Base-by-base conservation (phyloP, 352 stramenopile species). In the Globisporangium paroecandrum region DNA sequence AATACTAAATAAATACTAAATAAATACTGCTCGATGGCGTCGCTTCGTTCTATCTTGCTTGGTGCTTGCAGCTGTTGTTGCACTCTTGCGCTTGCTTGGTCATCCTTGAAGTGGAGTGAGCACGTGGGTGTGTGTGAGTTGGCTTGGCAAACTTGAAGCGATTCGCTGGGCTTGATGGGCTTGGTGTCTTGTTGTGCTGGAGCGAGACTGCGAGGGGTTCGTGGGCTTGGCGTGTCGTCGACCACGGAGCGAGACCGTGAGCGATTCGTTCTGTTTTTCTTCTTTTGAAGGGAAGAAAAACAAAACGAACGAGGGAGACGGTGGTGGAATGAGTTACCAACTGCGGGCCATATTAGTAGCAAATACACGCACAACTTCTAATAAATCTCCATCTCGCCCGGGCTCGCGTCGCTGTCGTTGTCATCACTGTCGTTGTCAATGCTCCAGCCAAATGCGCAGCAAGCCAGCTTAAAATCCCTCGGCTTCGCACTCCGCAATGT, bases 401-500 rank as follows among this genome's bases (percentile, higher is more conserved):
- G 24, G 43, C 15, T 34, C 25, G 53, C 10, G 22, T 57, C 4
- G 38, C 12, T 20, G 12, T 46, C 13, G 4, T 20, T 18, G 12
- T 46, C 38, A 10, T 20, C 12, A 10, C 29, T 13, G 47, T 29
- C n/a, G n/a, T 8, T 5, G 29, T 47, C 27, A 36, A 9, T 36
- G n/a, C 46, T 22, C 13, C 36, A 25, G 18, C 8, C 18, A 43
- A 36, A 36, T 20, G 20, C 54, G 41, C 27, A 58, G 43, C 20
- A 27, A 4, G 9, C 38, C 6, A 6, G 18, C 22, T 72, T 71
- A 82, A 53, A 77, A 75, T 71, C 67, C 73, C 47, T 74, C 66
- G 56, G 73, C 70, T 13, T 82, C 73, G 57, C 70, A 78, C 3
- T 76, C 66, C n/a, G 56, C 69, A 27, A 95, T 91, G 81, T 81